Base-by-base conservation (phyloP, 495 filamentous ascomycete genomes). In the Xanthoparmelia taractica region DNA sequence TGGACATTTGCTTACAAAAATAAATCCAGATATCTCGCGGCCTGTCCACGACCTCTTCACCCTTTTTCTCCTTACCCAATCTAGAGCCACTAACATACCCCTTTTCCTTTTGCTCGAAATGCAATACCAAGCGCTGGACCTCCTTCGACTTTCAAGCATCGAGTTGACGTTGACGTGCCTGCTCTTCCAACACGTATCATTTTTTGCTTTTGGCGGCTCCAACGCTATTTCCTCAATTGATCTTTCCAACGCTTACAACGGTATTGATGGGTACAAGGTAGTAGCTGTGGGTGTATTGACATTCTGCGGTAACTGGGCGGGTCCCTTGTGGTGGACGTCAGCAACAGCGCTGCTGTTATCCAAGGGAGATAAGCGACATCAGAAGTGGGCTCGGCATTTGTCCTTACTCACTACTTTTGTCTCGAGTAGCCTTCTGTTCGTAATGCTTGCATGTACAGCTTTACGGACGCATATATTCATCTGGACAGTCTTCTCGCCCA, bases 401-500 rank as follows among this genome's bases (percentile, higher is more conserved):
- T 73, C 82, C 0, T 59, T 87, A 60, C 68, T 89, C 69, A 94
- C 90, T 23, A 73, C 87, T 29, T 92, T 91, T 67, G 72, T 79
- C 38, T 77, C 86, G 10, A 72, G 74, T 4, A 80, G 80, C 29
- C 72, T 88, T 60, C 73, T 84, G 23, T 87, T 83, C 38, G 89
- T 96, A 12, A 96, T 96, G 91, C 84, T 80, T 33, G 91, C 95
- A 36, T 99, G 95, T 71, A 90, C 90, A 63, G 76, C 81, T 15
- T 70, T 97, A 70, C 79, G 94, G 68, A 88, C 87, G 50, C 95
- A 99, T 79, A 75, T 99, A 65, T 99, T 99, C 74, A 90, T 99
- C 60, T 99, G 95, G 95, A 97, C 92, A 0, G 95, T 99, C 36
- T 99, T 99, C 74, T 92, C 87, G 58, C 95, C 95, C 6, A 99